Evolutionary conservation across 495 filamentous ascomycete genomes (phyloP), one percentile per base, ranked within the genome.

Genomic region (Lasiosphaeris hirsuta): DNA sequence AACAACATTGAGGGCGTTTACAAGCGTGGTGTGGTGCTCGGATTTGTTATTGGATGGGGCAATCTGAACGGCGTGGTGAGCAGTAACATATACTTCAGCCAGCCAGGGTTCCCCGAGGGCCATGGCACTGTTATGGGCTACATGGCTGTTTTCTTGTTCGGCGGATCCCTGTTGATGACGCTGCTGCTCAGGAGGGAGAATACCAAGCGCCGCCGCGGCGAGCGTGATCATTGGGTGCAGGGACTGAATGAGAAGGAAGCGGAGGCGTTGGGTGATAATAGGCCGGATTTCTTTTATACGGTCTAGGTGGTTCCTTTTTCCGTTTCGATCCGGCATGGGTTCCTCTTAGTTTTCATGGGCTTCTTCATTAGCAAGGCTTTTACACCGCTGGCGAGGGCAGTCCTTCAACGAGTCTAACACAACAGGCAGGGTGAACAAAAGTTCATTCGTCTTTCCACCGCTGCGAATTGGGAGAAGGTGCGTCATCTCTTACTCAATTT

Each of bases 1-100:
- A 97, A 97, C 73, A 97, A 97, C 61, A 83, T 83, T 19, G 93
- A 96, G 72, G 93, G 93, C 15, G 88, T 92, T 4, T 95, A 96
- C 72, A 96, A 96, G 77, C 83, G 93, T 18, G 93, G 92, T 17
- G 85, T 96, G 1, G 87, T 89, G 0, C 71, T 96, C 3, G 92
- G 92, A 0, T 84, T 96, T 38, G 89, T 96, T 19, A 92, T 95
- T 57, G 90, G 90, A 13, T 96, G 91, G 90, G 92, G 92, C 7
- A 97, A 97, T 59, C 75, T 97, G 18, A 96, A 94, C 72, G 90
- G 91, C 14, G 82, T 96, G 41, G 87, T 96, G 47, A 85, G 81
- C 59, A 87, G 81, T 56, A 93, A 94, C 68, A 90, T 84, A 54
- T 84, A 76, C 66, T 73, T 68, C 44, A 66, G 72, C 54, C n/a